Conservation (phyloP, 768 basidiomycete species). For the Suillus hirtellus region DNA sequence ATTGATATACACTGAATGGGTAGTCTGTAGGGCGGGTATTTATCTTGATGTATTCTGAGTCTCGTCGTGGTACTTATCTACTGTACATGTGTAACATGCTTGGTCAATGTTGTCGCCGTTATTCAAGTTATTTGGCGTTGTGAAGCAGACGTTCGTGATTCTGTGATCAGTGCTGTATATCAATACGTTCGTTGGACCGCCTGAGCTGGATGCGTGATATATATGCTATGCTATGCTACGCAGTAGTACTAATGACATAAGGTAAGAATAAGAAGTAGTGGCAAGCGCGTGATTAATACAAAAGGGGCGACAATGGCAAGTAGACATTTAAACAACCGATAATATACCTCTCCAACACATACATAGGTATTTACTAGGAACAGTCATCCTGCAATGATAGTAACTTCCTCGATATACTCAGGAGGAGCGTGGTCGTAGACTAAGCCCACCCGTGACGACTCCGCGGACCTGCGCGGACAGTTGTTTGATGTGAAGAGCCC, state of each 20-base stretch:
- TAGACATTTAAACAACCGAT: too few species aligned
- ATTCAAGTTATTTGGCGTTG: not conserved
- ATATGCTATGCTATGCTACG: too few species aligned
- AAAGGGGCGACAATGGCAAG: not conserved
- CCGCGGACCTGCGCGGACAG: not conserved
- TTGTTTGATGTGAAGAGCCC: not conserved
- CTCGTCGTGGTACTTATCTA: not conserved
- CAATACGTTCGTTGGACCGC: too few species aligned
- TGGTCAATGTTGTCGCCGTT: not conserved
- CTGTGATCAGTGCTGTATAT: not conserved
- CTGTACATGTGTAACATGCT: too few species aligned
- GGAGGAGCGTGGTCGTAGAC: not conserved
- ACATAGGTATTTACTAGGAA: not conserved
- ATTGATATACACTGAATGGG: not conserved
- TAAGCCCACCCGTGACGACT: not conserved
- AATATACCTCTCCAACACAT: not conserved
- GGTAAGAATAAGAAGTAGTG: too few species aligned
- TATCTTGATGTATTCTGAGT: not conserved
- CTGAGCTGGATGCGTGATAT: too few species aligned
- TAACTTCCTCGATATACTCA: not conserved
- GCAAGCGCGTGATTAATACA: too few species aligned
- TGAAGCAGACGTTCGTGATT: not conserved
- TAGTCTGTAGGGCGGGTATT: not conserved
- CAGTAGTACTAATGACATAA: too few species aligned
- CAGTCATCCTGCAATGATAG: not conserved